Evolutionary conservation across 179 eudicot genomes (phyloP), one percentile per base, ranked within the genome.

Genomic region (Sideroxylon spinosum): DNA sequence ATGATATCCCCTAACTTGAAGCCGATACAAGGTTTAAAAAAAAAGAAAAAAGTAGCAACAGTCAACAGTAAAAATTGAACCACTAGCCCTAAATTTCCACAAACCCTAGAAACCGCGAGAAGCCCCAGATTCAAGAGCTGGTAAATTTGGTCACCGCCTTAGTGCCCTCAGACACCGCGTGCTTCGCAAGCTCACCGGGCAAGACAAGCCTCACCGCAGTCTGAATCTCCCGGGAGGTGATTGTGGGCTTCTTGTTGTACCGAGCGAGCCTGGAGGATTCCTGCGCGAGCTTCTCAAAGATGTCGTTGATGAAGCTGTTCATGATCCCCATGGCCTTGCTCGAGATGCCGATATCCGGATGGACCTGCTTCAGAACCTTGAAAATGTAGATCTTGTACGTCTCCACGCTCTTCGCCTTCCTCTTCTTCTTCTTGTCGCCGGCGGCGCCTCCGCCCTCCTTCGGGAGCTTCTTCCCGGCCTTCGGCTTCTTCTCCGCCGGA

Each of bases 311-410:
- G 79, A 87, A 87, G 59, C 89, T 87, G 86, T 87, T 87, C 89
- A 87, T 87, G 55, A 87, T 87, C 16, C 89, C 86, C 90, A 87
- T 87, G 2, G 90, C 90, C 80, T 87, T 87, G 84, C 88, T 85
- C 0, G 90, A 87, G 59, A 87, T 85, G 2, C 89, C 89, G 73
- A 87, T 87, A 50, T 87, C 89, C 13, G 89, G 89, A 25, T 87
- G 89, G 20, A 87, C 89, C 76, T 87, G 89, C 71, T 88, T 88
- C 32, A 88, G 86, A 8, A 87, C 90, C 82, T 87, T 89, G 85
- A 87, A 87, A 84, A 89, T 89, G 88, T 89, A 89, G 86, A 89
- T 89, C 91, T 89, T 89, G 89, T 89, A 89, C n/a, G 92, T 89
- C 75, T 88, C 92, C 0, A 88, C 88, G 79, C 86, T 89, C 83